These are phyloP conservation scores for Aegilops bicornis DNA, from an alignment of 176 grass and related monocot species.

Conservation along the genomic window DNA sequence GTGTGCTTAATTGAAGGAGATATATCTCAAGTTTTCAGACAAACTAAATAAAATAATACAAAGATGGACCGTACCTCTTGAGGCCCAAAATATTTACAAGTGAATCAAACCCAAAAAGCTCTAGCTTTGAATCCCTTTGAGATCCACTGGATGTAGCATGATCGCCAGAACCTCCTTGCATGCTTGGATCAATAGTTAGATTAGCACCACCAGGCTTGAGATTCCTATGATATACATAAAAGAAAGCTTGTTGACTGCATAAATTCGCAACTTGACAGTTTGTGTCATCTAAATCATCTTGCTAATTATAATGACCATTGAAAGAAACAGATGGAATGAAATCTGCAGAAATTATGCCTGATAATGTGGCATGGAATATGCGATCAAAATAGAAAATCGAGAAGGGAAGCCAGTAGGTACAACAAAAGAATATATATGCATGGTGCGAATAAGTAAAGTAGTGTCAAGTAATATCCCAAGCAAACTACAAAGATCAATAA, in stretches of 20 bases:
- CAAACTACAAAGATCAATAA: constrained; percentile 6
- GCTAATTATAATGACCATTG: not conserved
- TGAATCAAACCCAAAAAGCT: constrained; percentile 98
- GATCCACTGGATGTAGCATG: constrained; percentile 43
- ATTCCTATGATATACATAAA: constrained; percentile 54
- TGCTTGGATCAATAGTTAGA: constrained; percentile 48
- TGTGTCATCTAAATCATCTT: constrained; percentile 5
- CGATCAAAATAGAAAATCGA: not conserved
- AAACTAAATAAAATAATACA: constrained; percentile 18
- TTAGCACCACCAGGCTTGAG: constrained; percentile 51
- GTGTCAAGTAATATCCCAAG: constrained; percentile 4
- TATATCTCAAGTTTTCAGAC: constrained; percentile 1
- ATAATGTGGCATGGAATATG: not conserved
- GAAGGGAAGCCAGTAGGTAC: not conserved
- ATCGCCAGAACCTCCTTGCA: constrained; percentile 47
- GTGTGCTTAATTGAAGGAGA: constrained; percentile 10
- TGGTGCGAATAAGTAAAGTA: constrained; percentile 6
- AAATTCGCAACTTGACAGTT: not conserved
- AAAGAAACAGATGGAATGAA: not conserved
- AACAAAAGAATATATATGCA: not conserved
- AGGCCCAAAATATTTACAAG: constrained; percentile 99
- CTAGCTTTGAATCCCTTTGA: constrained; percentile 88
- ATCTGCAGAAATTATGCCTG: not conserved
- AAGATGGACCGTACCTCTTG: constrained; percentile 57
- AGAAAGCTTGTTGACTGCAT: constrained; percentile 28